phyloP scores from a whole-genome alignment of 169 alveolate species.

The Eimeria maxima region DNA sequence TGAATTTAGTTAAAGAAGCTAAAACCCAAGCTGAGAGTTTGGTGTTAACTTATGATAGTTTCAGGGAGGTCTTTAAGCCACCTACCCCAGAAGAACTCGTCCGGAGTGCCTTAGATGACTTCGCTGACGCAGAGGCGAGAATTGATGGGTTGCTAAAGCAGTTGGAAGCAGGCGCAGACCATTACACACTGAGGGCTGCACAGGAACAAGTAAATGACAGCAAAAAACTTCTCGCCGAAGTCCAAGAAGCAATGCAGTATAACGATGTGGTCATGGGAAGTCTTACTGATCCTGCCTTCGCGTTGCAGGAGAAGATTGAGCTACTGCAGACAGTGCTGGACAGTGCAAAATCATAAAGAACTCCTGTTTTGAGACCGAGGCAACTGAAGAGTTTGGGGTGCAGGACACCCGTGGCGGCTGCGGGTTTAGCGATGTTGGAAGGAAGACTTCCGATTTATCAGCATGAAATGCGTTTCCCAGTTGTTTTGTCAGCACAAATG shows the following conservation, averaged over 20 bases:
- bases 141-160: not conserved
- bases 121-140: not conserved
- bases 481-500: too few relatives aligned
- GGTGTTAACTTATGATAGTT: too few relatives aligned
- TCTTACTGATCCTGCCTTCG: not conserved
- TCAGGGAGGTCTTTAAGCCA: too few relatives aligned
- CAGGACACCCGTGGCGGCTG: too few relatives aligned
- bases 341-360: not conserved
- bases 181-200: not conserved
- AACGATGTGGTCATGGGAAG: too few relatives aligned
- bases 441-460: too few relatives aligned
- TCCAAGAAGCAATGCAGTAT: not conserved
- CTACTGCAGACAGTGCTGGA: not conserved
- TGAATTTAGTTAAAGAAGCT: not conserved
- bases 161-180: not conserved
- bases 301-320: not conserved
- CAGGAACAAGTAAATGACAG: not conserved
- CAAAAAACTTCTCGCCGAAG: not conserved
- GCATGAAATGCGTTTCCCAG: too few relatives aligned
- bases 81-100: too few relatives aligned
- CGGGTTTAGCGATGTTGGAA: too few relatives aligned
- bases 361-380: too few relatives aligned
- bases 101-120: not conserved
- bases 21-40: too few relatives aligned
- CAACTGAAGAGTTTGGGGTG: too few relatives aligned